phyloP scores from a whole-genome alignment of 345 rosid species.

The Arabidopsis suecica region DNA sequence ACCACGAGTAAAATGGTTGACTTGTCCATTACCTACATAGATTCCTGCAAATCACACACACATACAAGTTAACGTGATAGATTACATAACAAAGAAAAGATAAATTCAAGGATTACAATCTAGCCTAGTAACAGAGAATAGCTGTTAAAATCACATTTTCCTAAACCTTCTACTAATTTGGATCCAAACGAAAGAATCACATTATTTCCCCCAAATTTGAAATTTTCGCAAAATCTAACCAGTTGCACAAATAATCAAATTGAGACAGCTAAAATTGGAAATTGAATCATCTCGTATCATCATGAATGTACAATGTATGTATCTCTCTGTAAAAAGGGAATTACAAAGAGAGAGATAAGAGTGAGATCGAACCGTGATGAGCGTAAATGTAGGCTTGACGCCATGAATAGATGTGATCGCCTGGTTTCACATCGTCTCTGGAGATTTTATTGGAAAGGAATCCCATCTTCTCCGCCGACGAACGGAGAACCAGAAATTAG shows the following conservation, averaged over 20 bases:
- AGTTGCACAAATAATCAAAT: neutral
- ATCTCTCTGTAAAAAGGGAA: neutral
- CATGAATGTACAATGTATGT: neutral
- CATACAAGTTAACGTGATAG: neutral
- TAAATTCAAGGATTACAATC: constrained; percentile 7
- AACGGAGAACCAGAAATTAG: constrained; percentile 21
- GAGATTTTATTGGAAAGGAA: constrained; percentile 62
- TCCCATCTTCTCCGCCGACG: constrained; percentile 56
- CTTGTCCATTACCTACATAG: constrained; percentile 73
- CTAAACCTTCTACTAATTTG: neutral
- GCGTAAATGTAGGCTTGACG: constrained; percentile 72
- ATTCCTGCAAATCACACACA: constrained; percentile 56
- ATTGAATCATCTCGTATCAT: neutral
- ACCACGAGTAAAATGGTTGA: constrained; percentile 85
- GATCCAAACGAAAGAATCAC: constrained; percentile 5
- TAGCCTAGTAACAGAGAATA: neutral
- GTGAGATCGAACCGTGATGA: constrained; percentile 66
- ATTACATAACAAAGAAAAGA: constrained; percentile 15
- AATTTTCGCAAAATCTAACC: constrained; percentile 17
- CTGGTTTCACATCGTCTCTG: constrained; percentile 62
- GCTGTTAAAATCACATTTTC: constrained; percentile 1
- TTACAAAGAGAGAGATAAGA: constrained; percentile 1
- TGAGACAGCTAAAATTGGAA: neutral
- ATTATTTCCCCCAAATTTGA: constrained; percentile 20
- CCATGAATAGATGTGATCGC: constrained; percentile 93